phyloP scores from a whole-genome alignment of 768 basidiomycete species.

The Chlorophyllum brunneum region DNA sequence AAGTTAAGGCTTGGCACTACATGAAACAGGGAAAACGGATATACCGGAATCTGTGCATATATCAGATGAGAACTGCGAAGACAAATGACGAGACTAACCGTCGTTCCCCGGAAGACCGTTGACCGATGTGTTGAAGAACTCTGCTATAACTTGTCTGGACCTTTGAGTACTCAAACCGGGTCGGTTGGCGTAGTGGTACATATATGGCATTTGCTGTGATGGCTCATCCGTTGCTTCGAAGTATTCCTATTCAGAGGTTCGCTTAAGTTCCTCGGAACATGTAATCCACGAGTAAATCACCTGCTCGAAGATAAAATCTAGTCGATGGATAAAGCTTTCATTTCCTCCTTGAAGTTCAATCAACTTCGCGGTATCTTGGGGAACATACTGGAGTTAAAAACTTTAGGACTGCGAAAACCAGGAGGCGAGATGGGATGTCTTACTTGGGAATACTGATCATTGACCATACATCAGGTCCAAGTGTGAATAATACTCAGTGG shows the following conservation, averaged over 20 bases:
- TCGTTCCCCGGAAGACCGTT: slow-evolving; percentile 65
- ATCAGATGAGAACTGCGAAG: slow-evolving; percentile 1
- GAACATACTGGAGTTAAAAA: slow-evolving; percentile 42
- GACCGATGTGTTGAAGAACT: slow-evolving; percentile 52
- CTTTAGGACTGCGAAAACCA: neutral
- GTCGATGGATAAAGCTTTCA: slow-evolving; percentile 47
- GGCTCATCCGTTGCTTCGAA: slow-evolving; percentile 65
- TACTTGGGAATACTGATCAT: slow-evolving; percentile 53
- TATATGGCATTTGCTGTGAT: slow-evolving; percentile 64
- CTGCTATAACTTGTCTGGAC: slow-evolving; percentile 50
- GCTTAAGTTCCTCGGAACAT: neutral
- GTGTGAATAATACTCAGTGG: neutral
- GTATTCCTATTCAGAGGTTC: slow-evolving; percentile 35
- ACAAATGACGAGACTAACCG: slow-evolving; percentile 31
- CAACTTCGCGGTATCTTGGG: slow-evolving; percentile 61
- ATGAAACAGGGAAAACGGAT: neutral
- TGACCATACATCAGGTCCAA: neutral
- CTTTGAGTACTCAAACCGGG: slow-evolving; percentile 57
- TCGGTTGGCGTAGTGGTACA: slow-evolving; percentile 65
- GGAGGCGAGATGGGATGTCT: neutral
- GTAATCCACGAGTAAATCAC: slow-evolving; percentile 21
- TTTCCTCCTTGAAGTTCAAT: slow-evolving; percentile 58
- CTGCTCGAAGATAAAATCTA: slow-evolving; percentile 56
- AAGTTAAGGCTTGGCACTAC: neutral
- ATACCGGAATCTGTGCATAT: slow-evolving; percentile 23